These are phyloP conservation scores for Flagelloscypha sp. DNA, from an alignment of 768 basidiomycete genomes.

Conservation along the genomic window DNA sequence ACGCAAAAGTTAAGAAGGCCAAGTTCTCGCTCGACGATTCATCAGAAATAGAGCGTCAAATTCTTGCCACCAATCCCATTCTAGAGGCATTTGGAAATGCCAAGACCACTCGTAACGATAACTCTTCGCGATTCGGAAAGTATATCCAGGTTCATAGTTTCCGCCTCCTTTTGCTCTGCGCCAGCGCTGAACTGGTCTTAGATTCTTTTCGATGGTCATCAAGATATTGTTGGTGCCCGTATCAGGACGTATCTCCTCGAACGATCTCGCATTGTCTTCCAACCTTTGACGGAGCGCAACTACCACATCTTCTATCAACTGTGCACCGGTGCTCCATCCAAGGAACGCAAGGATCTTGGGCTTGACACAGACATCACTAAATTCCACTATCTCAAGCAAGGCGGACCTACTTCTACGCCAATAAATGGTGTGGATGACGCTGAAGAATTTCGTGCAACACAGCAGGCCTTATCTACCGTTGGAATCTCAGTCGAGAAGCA, in stretches of 20 bases:
- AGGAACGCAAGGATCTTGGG: conserved; percentile 92
- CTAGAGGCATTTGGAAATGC: conserved; percentile 99
- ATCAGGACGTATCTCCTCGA: conserved; percentile 97
- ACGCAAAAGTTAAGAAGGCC: conserved; percentile 53
- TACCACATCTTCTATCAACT: conserved; percentile 99
- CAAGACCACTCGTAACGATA: conserved; percentile 98
- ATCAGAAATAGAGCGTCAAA: conserved; percentile 94
- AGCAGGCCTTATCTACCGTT: conserved; percentile 92
- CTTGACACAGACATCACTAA: conserved; percentile 78
- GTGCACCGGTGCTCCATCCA: conserved; percentile 91
- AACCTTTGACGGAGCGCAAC: conserved; percentile 93
- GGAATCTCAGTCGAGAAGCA: conserved; percentile 97
- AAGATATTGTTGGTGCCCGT: conserved; percentile 97
- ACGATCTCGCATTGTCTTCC: conserved; percentile 95
- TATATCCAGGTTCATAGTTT: conserved; percentile 81
- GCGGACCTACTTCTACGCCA: conserved; percentile 78
- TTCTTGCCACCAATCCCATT: conserved; percentile 98
- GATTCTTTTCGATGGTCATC: conserved; percentile 94
- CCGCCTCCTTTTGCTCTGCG: conserved; percentile 5
- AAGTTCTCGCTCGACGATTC: conserved; percentile 76
- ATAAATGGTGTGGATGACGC: conserved; percentile 93
- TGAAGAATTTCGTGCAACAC: conserved; percentile 90
- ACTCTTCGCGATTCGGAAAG: conserved; percentile 98
- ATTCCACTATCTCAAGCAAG: conserved; percentile 90
- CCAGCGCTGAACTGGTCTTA: conserved; percentile 27